Percentiles rank a stretch among this genome's conserved stretches.
Conservation (phyloP, 441 rosid species). For the Breynia disticha region DNA sequence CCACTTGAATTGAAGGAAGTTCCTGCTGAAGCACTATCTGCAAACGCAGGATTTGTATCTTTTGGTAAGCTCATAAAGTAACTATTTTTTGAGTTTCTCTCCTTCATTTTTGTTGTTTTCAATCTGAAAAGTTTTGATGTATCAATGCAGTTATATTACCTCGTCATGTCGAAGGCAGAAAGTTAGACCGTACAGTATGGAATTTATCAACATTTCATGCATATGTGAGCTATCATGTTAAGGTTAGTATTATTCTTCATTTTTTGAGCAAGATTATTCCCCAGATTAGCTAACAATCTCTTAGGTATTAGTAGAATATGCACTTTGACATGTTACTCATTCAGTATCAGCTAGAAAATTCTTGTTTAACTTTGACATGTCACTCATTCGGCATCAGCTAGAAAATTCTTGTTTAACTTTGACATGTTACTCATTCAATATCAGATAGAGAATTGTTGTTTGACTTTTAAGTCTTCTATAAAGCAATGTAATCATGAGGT, state of each 20-base stretch:
- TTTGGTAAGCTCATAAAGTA: slow-evolving; percentile 46
- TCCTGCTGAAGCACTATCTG: slow-evolving; percentile 62
- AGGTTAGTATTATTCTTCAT: slow-evolving; percentile 30
- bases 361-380: no score
- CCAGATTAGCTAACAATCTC: not conserved
- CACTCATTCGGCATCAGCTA: no score
- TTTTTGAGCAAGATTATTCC: no score
- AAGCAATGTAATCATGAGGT: no score
- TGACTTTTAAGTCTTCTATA: no score
- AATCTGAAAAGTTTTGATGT: slow-evolving; percentile 3
- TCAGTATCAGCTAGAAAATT: no score
- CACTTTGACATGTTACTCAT: no score
- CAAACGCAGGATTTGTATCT: slow-evolving; percentile 91
- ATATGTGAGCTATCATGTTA: slow-evolving; percentile 89
- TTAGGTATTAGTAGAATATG: not conserved
- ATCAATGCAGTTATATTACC: slow-evolving; percentile 58
- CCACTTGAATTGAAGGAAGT: slow-evolving; percentile 65
- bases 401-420: no score
- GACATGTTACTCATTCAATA: no score
- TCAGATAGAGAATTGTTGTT: no score
- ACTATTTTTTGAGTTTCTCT: not conserved
- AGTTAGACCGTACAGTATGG: slow-evolving; percentile 83
- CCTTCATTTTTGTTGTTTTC: slow-evolving; percentile 3
- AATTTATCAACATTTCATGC: slow-evolving; percentile 86
- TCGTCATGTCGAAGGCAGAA: slow-evolving; percentile 80